Conservation (phyloP, 2,329 filamentous ascomycete genomes). For the Xylariaceae sp. region DNA sequence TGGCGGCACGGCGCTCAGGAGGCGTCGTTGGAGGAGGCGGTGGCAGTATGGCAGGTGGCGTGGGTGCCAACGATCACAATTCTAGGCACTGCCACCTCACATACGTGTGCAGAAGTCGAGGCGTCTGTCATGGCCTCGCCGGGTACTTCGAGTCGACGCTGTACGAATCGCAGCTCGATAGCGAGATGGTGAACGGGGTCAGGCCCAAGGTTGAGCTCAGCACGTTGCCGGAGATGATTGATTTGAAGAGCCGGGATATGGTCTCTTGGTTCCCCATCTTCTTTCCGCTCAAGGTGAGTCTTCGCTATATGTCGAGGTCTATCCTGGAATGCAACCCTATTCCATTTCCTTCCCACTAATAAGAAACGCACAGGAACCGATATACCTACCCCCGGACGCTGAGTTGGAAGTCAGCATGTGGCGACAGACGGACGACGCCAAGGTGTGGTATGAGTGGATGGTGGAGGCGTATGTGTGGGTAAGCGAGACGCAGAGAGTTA, state of each 20-base stretch:
- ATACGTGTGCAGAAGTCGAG: constrained; percentile 74
- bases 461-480: constrained; percentile 76
- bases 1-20: constrained; percentile 57
- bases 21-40: constrained; percentile 63
- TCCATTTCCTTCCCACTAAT: neutral
- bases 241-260: constrained; percentile 92
- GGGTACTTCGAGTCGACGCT: constrained; percentile 98
- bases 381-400: constrained; percentile 78
- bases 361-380: constrained; percentile 59
- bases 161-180: constrained; percentile 50
- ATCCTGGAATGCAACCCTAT: neutral
- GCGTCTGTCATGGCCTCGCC: constrained; percentile 83
- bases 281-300: constrained; percentile 83
- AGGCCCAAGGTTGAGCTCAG: constrained; percentile 73
- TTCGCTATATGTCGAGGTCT: neutral
- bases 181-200: constrained; percentile 30
- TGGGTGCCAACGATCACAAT: constrained; percentile 89
- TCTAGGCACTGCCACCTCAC: constrained; percentile 71
- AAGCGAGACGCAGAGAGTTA: constrained; percentile 57
- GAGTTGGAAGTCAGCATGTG: constrained; percentile 92
- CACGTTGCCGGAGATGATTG: constrained; percentile 88
- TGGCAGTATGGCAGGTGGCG: constrained; percentile 69
- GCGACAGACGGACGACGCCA: constrained; percentile 89
- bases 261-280: constrained; percentile 99
- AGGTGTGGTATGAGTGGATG: constrained; percentile 98